Evolutionary conservation across 78 protist genomes (phyloP).

Genomic region (Bodo saltans): DNA sequence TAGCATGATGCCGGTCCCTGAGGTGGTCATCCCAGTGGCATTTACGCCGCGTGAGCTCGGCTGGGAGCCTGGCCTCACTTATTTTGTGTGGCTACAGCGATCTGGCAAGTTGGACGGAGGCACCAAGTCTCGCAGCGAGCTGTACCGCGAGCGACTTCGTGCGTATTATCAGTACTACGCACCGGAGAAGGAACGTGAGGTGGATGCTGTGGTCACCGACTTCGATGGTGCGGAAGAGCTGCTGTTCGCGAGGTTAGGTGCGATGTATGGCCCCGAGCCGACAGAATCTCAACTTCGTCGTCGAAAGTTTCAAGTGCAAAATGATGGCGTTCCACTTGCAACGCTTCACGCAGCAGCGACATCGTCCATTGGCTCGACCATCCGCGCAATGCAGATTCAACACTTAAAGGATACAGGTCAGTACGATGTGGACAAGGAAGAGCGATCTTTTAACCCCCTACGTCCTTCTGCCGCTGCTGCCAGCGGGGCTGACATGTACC

Average conservation of each 20-base stretch:
- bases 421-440: too few species aligned
- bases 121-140: background rate
- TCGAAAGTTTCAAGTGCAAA: background rate
- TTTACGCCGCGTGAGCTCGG: background rate
- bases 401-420: too few species aligned
- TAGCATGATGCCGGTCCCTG: background rate
- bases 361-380: too few species aligned
- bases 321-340: background rate
- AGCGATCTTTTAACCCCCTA: too few species aligned
- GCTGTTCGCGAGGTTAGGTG: background rate
- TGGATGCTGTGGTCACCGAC: background rate
- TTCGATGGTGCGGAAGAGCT: conserved; percentile 17
- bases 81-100: background rate
- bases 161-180: background rate
- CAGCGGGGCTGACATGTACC: too few species aligned
- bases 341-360: too few species aligned
- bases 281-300: background rate
- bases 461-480: too few species aligned
- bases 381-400: too few species aligned
- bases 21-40: background rate
- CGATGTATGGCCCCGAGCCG: conserved; percentile 22
- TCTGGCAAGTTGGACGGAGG: background rate
- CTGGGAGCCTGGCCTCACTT: background rate
- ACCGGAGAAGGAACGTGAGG: background rate
- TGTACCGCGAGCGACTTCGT: background rate